Base-by-base conservation (phyloP, 768 basidiomycete genomes). In the Kwoniella heveanensis region DNA sequence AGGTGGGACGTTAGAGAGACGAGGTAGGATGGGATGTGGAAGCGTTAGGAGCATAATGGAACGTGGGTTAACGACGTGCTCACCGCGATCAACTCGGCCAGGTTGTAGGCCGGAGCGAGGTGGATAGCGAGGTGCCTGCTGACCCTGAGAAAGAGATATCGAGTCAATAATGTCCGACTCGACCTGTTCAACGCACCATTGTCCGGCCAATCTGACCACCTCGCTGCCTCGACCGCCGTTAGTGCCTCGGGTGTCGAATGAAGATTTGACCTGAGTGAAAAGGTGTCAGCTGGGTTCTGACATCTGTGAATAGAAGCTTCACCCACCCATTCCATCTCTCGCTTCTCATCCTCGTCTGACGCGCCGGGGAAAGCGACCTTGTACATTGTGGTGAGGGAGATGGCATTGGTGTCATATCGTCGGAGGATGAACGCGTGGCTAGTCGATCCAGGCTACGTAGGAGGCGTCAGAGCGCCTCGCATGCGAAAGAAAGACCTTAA, bases 301-400 rank as follows among this genome's bases (percentile, higher is more conserved):
- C 46, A 19, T 47, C 8, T 19, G 19, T 22, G 19, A 8, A 24
- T 26, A 17, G 32, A 51, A 24, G n/a, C n/a, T n/a, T 37, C 9
- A 46, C 39, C 57, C 52, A 77, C 88, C 90, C 91, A 95, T 46
- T 86, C 84, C 46, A 89, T 83, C 79, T 96, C 93, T 13, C 81
- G 81, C 78, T 86, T 88, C 80, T 97, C 93, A 19, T 88, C 87
- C 52, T 84, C 82, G 1, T 92, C 90, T 47, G 83, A 82, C 2
- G 92, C 90, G 39, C 84, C 85, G 10, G 93, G 93, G 79, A 92
- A 97, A 0, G 92, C 92, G 8, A 92, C 92, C 62, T 92, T 90
- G 82, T 90, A 95, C 92, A 97, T 95, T 60, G 93, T 95, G 10
- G 93, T 95, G 10, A 93, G 85, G 67, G 88, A 90, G 80, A 97